Base-by-base conservation (phyloP, 2,329 filamentous ascomycete species). In the Calonectria honghensis region DNA sequence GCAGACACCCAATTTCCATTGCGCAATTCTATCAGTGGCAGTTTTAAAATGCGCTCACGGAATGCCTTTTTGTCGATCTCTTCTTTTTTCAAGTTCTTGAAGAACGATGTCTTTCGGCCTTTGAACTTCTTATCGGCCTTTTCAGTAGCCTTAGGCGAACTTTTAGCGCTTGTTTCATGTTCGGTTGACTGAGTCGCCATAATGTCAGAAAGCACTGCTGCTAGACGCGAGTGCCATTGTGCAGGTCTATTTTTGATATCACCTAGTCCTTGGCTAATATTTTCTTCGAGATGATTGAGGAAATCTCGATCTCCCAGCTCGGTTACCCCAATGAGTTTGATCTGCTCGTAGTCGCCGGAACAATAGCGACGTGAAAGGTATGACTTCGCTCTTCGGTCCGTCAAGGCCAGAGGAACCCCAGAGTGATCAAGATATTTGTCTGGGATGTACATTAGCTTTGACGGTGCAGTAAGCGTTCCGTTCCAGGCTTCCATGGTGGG, bases 161-260 rank as follows among this genome's bases (percentile, higher is more conserved):
- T 57, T 35, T 35, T 16, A 16, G 1, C 4, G 4, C 18, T 5
- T 57, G 10, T 35, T 57, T 57, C 29, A 2, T 4, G 29, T 10
- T 20, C 51, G 5, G 35, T 57, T 57, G 29, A 16, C 1, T 29
- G 11, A 35, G 16, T n/a, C 16, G 20, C 51, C 24, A 57, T 20
- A 16, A 57, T 57, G 20, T 57, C 51, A 57, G 51, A 57, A 20
- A 57, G 51, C 16, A 57, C 51, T 11, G 29, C 29, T n/a, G 51
- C 51, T 3, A 57, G 29, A 11, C 51, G 51, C 7, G 51, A 57
- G 51, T 57, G 51, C 51, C 51, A 57, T 57, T 57, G 29, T 2
- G 24, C 18, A 32, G 51, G 29, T 32, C n/a, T 57, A 20, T 31
- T 57, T 29, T 57, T 57, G 51, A 57, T 35, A 57, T 32, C 29